Evolutionary conservation across 1,139 yeast genomes (phyloP), one percentile per base, ranked within the genome.

Genomic region (Lodderomyces orthopsilosis): DNA sequence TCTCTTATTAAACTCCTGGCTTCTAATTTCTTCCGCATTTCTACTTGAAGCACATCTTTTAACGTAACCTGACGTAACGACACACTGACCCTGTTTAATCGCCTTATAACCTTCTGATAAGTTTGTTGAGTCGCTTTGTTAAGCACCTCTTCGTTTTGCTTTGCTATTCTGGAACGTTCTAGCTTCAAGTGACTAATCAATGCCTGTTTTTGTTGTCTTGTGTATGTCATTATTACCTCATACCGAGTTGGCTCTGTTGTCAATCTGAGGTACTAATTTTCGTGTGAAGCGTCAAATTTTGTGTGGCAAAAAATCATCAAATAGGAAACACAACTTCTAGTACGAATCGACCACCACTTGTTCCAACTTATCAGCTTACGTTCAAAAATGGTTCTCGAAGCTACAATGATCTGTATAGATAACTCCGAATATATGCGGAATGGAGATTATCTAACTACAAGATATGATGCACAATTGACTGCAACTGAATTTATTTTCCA

Each of bases 391-490:
- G 96, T 85, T 52, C 80, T 91, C 59, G 98, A 93, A 69, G 98
- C 98, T 51, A 87, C 97, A 15, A 91, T 93, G 88, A 80, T 93
- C 52, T 89, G 90, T 56, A 80, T 93, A 59, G 98, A 94, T 70
- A 91, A 90, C 75, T 89, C 97, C 47, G 98, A 94, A 68, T 93
- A 77, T 65, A 87, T 91, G 81, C 78, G 98, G 58, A 93, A 93
- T 62, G 98, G 98, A 35, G 98, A 94, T 64, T 94, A 84, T 60
- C 76, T 89, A 39, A 83, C 95, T 23, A 84, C 94, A 19, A 78
- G 98, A 57, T 91, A 85, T 61, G 95, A 86, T 49, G 97, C 98
- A 1, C 97, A 94, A 65, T 74, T 86, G 50, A 95, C 94, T 49
- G 84, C 97, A n/a, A 90, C 93, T 19, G 95, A 90, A 58, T 75